Base-by-base conservation (phyloP, 2,329 filamentous ascomycete genomes). In the Neopestalotiopsis sp. region DNA sequence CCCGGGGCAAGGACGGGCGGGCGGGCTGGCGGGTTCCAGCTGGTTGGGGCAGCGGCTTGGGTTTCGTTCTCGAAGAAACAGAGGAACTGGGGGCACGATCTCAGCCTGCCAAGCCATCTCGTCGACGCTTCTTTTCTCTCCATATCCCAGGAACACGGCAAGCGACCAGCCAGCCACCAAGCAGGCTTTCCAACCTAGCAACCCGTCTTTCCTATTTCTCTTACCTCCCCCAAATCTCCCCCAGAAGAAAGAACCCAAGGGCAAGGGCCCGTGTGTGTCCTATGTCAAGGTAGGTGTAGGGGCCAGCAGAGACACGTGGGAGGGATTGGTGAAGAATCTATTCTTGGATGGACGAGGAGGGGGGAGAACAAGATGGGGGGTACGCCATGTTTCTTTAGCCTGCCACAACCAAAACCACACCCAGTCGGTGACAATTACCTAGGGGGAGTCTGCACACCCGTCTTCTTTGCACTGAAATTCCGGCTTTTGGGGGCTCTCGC, bases 271-370 rank as follows among this genome's bases (percentile, higher is more conserved):
- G n/a, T 34, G 66, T 40, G 24, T 28, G 24, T 28, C 24, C 24
- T 28, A 28, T 28, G 24, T 28, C 24, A 28, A 28, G 24, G 24
- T 28, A 28, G 24, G 24, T 28, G 24, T 28, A 28, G 34, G 34
- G 34, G 10, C 34, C 32, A 42, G 20, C 24, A 5, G 63, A 38
- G 45, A 61, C 45, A 53, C 67, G 45, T 53, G 45, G 45, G 45
- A 9, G 24, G 34, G 34, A 38, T 38, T 68, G 32, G 61, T 34
- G 49, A 68, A 57, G 38, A 49, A 61, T 56, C 67, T 68, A 68
- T 68, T 68, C 64, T 68, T 68, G 67, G 67, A 20, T 42, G 49
- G 53, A 45, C 30, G n/a, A 17, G 45, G 17, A 53, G 14, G 45
- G 45, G 45, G 17, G 45, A 20, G 24, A n/a, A 20, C 17, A 53